These are phyloP conservation scores for Podospora pseudocomata DNA, from an alignment of 495 filamentous ascomycete species.

Conservation along the genomic window DNA sequence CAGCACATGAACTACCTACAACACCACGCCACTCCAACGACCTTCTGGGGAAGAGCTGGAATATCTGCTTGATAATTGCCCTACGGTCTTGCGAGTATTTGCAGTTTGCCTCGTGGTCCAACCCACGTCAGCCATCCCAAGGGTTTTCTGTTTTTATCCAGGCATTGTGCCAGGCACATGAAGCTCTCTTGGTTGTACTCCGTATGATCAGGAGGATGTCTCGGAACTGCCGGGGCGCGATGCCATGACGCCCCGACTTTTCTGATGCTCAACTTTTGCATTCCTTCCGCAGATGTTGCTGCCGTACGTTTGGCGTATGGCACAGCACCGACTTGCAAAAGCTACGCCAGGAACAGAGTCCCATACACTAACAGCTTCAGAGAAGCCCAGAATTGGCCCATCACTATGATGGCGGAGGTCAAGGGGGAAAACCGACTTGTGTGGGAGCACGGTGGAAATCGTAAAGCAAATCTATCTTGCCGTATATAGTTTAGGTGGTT, in stretches of 20 bases:
- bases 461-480: constrained; percentile 33
- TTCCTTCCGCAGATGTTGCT: not conserved
- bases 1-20: not conserved
- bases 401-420: not conserved
- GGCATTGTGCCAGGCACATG: not conserved
- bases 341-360: not conserved
- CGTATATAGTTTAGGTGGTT: constrained; percentile 32
- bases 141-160: not conserved
- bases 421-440: not conserved
- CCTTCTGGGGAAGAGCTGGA: not conserved
- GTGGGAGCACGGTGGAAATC: constrained; percentile 10
- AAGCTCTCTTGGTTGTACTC: not conserved
- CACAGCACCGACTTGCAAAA: not conserved
- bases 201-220: not conserved
- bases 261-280: not conserved
- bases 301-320: not conserved
- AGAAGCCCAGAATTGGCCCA: not conserved
- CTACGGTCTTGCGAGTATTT: not conserved
- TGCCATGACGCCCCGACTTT: not conserved
- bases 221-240: not conserved
- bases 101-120: not conserved
- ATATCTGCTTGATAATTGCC: not conserved
- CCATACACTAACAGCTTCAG: not conserved
- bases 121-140: not conserved
- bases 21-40: not conserved